Base-by-base conservation (phyloP, 2,329 filamentous ascomycete genomes). In the Fonsecaea erecta region DNA sequence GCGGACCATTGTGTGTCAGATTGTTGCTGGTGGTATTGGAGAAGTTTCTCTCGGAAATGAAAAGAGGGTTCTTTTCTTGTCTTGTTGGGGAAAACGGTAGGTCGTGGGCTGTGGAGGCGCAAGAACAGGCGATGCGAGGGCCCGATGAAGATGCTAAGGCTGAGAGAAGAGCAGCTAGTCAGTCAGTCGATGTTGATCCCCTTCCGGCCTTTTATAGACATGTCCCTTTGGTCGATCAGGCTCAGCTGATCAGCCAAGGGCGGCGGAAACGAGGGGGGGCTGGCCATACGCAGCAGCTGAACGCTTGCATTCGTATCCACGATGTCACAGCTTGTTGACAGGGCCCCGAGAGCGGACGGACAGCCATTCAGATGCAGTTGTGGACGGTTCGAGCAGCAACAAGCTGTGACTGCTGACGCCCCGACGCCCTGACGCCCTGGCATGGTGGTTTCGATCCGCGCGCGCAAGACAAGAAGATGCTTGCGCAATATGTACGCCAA, bases 231-330 rank as follows among this genome's bases (percentile, higher is more conserved):
- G 21, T 53, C 26, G 3, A 53, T 21, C 30, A 34, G 51, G 51
- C 51, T 53, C 51, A 34, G 51, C 51, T 53, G 51, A 53, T 30
- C 26, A 53, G 30, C 11, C 51, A 16, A 53, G 26, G 24, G 7
- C 12, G n/a, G 30, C 18, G 37, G 18, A 40, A 40, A 48, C 18
- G 18, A 24, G 18, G 43, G 11, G 43, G 7, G 18, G 51, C 26
- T n/a, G 43, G 6, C 7, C 18, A 11, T 48, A n/a, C n/a, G n/a
- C n/a, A n/a, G 18, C 43, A 48, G 43, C 43, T 40, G 37, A 40
- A 16, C 5, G 37, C 16, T n/a, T 34, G 2, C 16, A 40, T 40
- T 40, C 37, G 37, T n/a, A n/a, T 40, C 37, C 37, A n/a, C 7
- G 5, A 40, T 3, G 37, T 34, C 8, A 40, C 37, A 40, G 37